phyloP scores from a whole-genome alignment of 305 asterid genomes.

The Fraxinus sp. region DNA sequence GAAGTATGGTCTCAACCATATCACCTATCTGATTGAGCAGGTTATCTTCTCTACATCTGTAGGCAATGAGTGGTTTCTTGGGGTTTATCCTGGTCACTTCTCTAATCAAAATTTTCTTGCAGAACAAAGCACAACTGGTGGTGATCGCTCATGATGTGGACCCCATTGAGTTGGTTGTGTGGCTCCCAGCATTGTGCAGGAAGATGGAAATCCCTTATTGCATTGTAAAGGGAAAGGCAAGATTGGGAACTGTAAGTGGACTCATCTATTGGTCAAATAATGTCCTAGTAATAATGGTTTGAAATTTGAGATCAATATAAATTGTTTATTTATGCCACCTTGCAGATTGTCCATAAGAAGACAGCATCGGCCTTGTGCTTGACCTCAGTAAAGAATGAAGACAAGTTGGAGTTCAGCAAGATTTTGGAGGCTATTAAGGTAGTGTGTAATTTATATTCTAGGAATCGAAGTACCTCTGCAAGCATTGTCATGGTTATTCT shows the following conservation, averaged over 20 bases:
- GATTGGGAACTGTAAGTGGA: constrained; percentile 74
- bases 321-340: neutral
- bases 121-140: constrained; percentile 92
- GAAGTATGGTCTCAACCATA: constrained; percentile 86
- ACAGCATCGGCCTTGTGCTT: constrained; percentile 79
- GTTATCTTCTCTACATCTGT: constrained; percentile 20
- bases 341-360: constrained; percentile 85
- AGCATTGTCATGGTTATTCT: neutral
- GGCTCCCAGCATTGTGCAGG: constrained; percentile 93
- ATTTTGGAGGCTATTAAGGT: constrained; percentile 94
- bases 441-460: neutral
- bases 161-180: constrained; percentile 86
- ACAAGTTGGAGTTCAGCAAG: constrained; percentile 79
- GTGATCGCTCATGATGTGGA: constrained; percentile 95
- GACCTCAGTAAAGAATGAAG: constrained; percentile 91
- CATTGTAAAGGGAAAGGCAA: constrained; percentile 89
- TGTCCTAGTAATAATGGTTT: neutral
- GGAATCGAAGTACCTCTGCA: neutral
- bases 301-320: neutral
- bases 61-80: neutral
- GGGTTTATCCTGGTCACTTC: neutral
- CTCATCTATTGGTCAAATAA: neutral
- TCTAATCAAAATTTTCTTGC: neutral
- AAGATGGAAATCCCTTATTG: constrained; percentile 95
- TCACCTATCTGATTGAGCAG: constrained; percentile 92